phyloP scores from a whole-genome alignment of 2,329 filamentous ascomycete genomes.

The Ophiostoma sp. region DNA sequence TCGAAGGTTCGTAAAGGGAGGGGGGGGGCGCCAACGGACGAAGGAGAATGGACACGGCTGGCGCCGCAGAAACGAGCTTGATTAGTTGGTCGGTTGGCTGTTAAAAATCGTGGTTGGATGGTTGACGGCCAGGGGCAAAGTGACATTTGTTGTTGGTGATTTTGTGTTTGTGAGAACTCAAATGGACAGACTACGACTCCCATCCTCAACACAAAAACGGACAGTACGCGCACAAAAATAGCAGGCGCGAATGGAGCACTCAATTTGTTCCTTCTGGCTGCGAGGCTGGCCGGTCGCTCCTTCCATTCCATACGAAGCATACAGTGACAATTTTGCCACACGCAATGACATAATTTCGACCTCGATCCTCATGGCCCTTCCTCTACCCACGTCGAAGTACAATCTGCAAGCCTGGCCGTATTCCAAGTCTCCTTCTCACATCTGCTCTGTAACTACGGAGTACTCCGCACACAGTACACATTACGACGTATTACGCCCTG shows the following conservation, averaged over 20 bases:
- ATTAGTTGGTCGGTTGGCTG: conserved; percentile 21
- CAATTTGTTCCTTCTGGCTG: background rate
- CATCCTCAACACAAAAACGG: background rate
- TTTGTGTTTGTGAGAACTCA: background rate
- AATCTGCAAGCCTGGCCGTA: no score
- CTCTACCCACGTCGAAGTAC: background rate
- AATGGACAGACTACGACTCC: no score
- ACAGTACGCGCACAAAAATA: background rate
- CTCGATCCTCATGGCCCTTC: background rate
- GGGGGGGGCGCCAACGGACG: background rate
- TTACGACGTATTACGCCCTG: no score
- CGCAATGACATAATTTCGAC: background rate
- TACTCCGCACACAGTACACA: no score
- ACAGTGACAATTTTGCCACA: background rate
- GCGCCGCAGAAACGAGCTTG: conserved; percentile 10
- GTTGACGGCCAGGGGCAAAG: background rate
- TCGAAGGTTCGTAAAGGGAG: background rate
- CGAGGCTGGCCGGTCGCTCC: background rate
- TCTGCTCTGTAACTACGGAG: no score
- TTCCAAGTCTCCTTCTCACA: no score
- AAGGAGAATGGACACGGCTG: conserved; percentile 6
- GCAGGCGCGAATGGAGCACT: background rate
- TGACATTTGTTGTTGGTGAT: background rate
- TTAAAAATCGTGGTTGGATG: background rate
- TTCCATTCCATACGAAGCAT: background rate